Evolutionary conservation across 116 monocot species (phyloP).

Genomic region (Papilionanthe hybrid): DNA sequence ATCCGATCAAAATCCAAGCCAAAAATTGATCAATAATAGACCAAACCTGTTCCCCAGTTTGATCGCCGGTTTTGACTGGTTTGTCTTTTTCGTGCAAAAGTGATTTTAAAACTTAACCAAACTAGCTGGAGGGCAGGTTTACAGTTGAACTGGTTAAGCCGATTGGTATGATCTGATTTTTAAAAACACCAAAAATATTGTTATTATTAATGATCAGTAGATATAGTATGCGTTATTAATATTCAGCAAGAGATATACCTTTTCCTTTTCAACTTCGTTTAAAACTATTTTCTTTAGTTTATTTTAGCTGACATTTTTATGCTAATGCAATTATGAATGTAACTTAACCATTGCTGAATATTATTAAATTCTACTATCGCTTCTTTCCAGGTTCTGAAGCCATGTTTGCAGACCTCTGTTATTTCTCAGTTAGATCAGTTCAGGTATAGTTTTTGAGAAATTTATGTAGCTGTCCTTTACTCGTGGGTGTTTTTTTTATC

Average conservation of each 20-base stretch:
- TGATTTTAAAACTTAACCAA: too few relatives aligned
- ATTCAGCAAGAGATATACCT: not conserved
- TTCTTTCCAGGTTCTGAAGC: constrained; percentile 87
- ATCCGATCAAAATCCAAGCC: too few relatives aligned
- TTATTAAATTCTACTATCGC: constrained; percentile 5
- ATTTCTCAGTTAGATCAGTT: constrained; percentile 93
- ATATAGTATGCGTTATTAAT: not conserved
- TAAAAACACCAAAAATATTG: not conserved
- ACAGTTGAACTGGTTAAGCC: too few relatives aligned
- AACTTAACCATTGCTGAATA: not conserved
- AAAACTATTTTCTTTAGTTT: not conserved
- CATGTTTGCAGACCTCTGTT: constrained; percentile 99
- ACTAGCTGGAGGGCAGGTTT: too few relatives aligned
- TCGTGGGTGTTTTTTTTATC: not conserved
- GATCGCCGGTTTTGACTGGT: too few relatives aligned
- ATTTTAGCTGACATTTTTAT: not conserved
- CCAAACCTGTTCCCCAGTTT: too few relatives aligned
- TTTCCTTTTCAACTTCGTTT: not conserved
- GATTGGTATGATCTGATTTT: too few relatives aligned
- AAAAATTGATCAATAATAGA: too few relatives aligned
- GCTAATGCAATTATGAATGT: not conserved
- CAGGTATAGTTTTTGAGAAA: constrained; percentile 52
- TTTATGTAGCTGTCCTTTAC: not conserved
- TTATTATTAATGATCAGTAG: not conserved
- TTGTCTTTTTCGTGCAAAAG: too few relatives aligned